Conservation (phyloP, 139 green algal genomes). For the Chlamydomonas incerta region DNA sequence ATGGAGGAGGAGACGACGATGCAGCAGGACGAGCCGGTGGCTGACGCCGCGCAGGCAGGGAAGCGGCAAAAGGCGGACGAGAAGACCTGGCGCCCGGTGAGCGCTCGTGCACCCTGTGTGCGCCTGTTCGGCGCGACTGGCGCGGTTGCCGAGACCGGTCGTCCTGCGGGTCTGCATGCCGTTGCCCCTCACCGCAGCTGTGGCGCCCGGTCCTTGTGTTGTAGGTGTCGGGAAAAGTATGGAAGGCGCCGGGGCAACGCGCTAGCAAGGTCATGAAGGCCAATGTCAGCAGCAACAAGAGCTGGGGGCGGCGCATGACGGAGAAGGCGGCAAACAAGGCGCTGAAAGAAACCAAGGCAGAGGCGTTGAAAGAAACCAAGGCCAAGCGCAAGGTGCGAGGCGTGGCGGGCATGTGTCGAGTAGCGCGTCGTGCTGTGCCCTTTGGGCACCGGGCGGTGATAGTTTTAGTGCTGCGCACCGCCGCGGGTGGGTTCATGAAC, state of each 20-base stretch:
- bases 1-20: conserved; percentile 44
- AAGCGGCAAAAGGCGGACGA: conserved; percentile 47
- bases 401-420: no score
- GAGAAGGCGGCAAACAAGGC: conserved; percentile 33
- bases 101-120: not conserved
- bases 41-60: not conserved
- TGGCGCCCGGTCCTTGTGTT: no score
- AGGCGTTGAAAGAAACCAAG: conserved; percentile 26
- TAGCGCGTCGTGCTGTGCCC: no score
- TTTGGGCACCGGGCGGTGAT: no score
- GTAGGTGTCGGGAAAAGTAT: conserved; percentile 63
- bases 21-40: conserved; percentile 40
- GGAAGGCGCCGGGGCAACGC: conserved; percentile 55
- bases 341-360: conserved; percentile 49
- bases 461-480: no score
- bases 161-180: no score
- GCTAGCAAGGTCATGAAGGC: conserved; percentile 51
- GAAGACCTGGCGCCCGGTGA: conserved; percentile 48
- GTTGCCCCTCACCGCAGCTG: not conserved
- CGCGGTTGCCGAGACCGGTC: no score
- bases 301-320: conserved; percentile 57
- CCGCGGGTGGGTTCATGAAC: no score
- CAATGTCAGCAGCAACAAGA: conserved; percentile 1
- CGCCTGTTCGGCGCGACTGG: no score
- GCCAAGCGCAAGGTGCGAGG: conserved; percentile 58